Conservation (phyloP, 441 rosid species). For the Metrosideros polymorpha region DNA sequence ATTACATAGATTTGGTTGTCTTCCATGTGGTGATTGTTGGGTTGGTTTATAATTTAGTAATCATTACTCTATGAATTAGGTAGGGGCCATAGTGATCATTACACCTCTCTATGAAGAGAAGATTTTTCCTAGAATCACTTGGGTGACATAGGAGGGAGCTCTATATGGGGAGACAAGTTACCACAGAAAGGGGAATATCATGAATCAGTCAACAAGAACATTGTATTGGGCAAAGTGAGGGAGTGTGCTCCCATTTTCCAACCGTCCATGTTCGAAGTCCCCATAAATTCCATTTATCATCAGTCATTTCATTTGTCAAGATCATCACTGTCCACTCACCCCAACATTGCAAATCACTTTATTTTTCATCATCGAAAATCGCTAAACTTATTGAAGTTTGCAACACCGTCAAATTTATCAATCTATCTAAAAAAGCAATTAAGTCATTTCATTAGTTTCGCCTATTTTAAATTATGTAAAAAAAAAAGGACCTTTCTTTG, state of each 20-base stretch:
- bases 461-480: background rate
- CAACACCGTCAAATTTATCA: background rate
- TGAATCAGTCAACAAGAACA: background rate
- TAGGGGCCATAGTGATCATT: background rate
- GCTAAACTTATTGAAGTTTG: background rate
- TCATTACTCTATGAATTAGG: background rate
- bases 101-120: background rate
- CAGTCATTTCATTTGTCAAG: background rate
- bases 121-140: background rate
- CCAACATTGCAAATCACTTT: background rate
- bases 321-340: background rate
- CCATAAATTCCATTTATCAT: background rate
- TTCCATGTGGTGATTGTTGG: background rate
- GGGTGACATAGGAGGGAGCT: background rate
- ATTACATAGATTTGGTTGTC: background rate
- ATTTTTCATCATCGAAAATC: background rate
- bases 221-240: background rate
- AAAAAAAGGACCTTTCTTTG: background rate
- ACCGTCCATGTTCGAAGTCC: background rate
- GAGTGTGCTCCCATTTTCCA: background rate
- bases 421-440: background rate
- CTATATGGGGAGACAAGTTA: background rate
- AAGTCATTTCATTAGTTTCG: background rate
- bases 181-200: background rate
- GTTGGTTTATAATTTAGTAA: background rate